These are phyloP conservation scores for Chrysopogon serrulatus DNA, from an alignment of 176 grass and related monocot genomes.

Conservation along the genomic window DNA sequence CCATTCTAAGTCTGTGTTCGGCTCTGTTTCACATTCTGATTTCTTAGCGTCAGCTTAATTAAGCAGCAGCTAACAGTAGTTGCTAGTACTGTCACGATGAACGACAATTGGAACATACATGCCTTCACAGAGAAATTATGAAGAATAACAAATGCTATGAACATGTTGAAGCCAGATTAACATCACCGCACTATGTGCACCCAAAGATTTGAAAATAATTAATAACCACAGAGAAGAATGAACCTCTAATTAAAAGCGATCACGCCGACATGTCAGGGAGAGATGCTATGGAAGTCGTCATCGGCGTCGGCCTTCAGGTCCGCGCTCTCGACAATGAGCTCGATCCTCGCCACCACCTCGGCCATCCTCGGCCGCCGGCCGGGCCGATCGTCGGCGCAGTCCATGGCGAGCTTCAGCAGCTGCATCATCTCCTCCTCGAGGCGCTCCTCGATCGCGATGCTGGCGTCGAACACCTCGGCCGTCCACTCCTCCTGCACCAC, in stretches of 20 bases:
- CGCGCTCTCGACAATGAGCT: constrained; percentile 33
- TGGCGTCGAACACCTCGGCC: constrained; percentile 69
- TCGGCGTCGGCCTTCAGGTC: constrained; percentile 15
- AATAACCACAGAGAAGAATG: not conserved
- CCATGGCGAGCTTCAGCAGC: constrained; percentile 51
- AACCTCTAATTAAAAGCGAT: not conserved
- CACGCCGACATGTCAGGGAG: not conserved
- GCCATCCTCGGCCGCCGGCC: constrained; percentile 47
- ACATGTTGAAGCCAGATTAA: constrained; percentile 4
- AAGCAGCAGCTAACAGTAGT: too few species aligned
- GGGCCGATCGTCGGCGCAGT: constrained; percentile 37
- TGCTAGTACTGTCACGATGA: not conserved
- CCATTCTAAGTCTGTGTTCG: too few species aligned
- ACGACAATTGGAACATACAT: not conserved
- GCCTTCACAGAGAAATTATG: not conserved
- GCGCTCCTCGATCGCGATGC: constrained; percentile 38
- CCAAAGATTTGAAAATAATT: not conserved
- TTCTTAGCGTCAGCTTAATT: too few species aligned
- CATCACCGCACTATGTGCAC: not conserved
- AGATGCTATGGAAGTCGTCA: constrained; percentile 36
- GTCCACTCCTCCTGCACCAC: constrained; percentile 67
- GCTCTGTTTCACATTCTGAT: not conserved
- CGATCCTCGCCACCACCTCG: constrained; percentile 46
- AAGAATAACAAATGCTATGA: constrained; percentile 10
- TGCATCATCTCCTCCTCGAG: constrained; percentile 57